Percentiles rank a stretch among this genome's conserved stretches.
phyloP scores from a whole-genome alignment of 2,329 filamentous ascomycete species.

The Colletotrichum sp. region DNA sequence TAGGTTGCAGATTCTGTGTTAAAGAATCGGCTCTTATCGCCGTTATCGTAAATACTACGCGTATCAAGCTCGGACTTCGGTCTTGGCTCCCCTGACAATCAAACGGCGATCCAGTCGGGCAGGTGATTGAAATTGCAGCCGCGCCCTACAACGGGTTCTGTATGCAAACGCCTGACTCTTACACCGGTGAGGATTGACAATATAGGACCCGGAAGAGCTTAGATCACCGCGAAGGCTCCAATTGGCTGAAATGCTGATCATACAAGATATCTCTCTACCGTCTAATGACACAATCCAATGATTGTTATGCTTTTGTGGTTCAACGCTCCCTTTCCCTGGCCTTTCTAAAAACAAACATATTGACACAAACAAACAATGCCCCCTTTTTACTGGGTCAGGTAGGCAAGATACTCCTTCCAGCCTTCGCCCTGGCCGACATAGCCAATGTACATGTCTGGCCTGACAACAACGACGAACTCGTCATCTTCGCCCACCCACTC shows the following conservation, averaged over 20 bases:
- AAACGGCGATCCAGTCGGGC: neutral
- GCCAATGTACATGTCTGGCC: constrained; percentile 47
- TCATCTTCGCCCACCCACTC: constrained; percentile 32
- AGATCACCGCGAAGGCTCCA: neutral
- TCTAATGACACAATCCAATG: neutral
- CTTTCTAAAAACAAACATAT: neutral
- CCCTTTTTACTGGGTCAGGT: constrained; percentile 5
- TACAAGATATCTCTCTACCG: neutral
- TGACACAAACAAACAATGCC: neutral
- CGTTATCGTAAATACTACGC: neutral
- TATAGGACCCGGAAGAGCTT: neutral
- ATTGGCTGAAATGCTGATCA: neutral
- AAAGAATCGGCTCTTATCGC: neutral
- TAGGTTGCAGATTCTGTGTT: neutral
- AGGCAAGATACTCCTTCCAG: constrained; percentile 32
- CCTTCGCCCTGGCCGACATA: constrained; percentile 32
- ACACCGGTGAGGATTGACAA: neutral
- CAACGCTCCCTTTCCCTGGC: neutral
- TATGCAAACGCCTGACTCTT: neutral
- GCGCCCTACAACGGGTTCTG: neutral
- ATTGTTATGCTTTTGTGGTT: neutral
- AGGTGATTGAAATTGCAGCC: neutral
- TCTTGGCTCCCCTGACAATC: neutral
- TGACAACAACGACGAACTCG: constrained; percentile 36
- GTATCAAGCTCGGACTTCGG: neutral